Evolutionary conservation across 495 filamentous ascomycete genomes (phyloP).

Genomic region (Cercophora samala): DNA sequence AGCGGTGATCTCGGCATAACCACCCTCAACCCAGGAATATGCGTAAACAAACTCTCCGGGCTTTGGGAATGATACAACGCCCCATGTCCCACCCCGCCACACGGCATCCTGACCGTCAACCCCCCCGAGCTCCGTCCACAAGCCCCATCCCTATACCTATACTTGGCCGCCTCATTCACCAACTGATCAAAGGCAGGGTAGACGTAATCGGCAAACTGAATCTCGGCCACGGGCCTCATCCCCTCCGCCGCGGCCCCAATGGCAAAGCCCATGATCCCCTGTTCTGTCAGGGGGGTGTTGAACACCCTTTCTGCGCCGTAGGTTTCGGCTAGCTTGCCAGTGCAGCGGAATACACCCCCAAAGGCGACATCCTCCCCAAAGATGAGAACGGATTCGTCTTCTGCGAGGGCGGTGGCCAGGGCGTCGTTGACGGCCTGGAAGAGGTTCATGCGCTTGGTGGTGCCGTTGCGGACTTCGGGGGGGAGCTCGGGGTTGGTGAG

Average conservation of each 20-base stretch:
- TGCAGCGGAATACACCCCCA: constrained; percentile 94
- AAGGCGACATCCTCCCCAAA: constrained; percentile 98
- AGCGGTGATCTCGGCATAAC: constrained; percentile 86
- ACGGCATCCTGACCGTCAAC: constrained; percentile 90
- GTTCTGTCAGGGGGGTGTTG: constrained; percentile 92
- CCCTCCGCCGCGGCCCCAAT: constrained; percentile 87
- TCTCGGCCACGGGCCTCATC: constrained; percentile 90
- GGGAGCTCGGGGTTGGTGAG: constrained; percentile 65
- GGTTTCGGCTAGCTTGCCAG: constrained; percentile 79
- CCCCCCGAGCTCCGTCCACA: constrained; percentile 69
- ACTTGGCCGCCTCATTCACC: constrained; percentile 95
- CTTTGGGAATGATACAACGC: constrained; percentile 94
- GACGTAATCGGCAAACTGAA: constrained; percentile 98
- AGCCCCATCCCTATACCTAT: constrained; percentile 77
- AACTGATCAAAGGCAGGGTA: constrained; percentile 97
- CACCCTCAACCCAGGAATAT: constrained; percentile 84
- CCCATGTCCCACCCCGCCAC: constrained; percentile 92
- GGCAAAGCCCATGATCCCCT: constrained; percentile 92
- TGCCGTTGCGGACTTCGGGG: constrained; percentile 59
- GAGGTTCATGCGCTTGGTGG: constrained; percentile 81
- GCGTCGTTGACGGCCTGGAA: constrained; percentile 93
- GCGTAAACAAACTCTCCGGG: constrained; percentile 87
- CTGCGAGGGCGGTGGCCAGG: constrained; percentile 72
- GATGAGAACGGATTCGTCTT: constrained; percentile 80
- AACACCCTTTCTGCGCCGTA: constrained; percentile 90